Conservation (phyloP, 2,329 filamentous ascomycete genomes). For the Blastomyces parvus region DNA sequence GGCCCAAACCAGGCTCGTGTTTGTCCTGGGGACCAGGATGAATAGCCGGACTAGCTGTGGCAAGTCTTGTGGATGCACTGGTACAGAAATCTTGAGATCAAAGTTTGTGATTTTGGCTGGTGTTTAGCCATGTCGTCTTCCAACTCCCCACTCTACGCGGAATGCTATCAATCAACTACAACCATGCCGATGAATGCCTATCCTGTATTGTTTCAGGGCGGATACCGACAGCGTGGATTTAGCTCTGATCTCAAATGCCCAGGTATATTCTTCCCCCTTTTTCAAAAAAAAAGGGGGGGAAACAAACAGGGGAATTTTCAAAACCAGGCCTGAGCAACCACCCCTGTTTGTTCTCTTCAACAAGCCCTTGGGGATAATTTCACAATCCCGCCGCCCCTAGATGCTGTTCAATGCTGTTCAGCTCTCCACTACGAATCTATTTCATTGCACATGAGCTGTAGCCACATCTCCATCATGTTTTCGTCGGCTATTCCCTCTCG, state of each 20-base stretch:
- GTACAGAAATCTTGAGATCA: neutral
- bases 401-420: neutral
- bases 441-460: neutral
- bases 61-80: neutral
- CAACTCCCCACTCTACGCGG: neutral
- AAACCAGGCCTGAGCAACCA: no score
- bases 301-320: no score
- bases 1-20: neutral
- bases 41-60: neutral
- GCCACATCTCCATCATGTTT: neutral
- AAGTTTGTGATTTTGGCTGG: neutral
- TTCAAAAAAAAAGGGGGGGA: no score
- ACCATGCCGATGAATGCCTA: neutral
- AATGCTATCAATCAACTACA: neutral
- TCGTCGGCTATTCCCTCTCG: neutral
- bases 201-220: neutral
- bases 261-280: neutral
- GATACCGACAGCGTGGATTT: neutral
- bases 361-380: neutral
- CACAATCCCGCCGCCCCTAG: neutral
- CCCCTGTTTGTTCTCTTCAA: neutral
- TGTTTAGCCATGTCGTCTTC: neutral
- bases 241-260: neutral
- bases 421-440: neutral
- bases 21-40: neutral